Evolutionary conservation across 306 rosid species (phyloP).

Genomic region (Oemleria cerasiformis): DNA sequence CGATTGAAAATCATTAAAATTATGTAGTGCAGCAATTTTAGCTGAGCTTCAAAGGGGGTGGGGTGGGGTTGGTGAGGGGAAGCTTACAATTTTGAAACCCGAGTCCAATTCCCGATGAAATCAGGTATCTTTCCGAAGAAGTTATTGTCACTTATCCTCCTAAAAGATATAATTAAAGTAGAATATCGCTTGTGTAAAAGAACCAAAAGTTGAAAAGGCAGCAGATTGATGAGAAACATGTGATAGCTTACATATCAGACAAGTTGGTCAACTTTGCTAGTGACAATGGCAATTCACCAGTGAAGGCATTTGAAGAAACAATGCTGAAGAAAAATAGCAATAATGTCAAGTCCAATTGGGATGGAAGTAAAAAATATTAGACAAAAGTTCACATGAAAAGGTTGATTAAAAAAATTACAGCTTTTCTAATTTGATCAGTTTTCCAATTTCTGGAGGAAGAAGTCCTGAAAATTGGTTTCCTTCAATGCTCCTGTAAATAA

Average conservation of each 20-base stretch:
- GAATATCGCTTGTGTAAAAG: no score
- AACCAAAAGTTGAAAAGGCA: constrained; percentile 2
- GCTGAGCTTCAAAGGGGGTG: no score
- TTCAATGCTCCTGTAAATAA: constrained; percentile 76
- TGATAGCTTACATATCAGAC: constrained; percentile 68
- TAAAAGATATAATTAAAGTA: constrained; percentile 17
- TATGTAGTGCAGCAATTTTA: constrained; percentile 10
- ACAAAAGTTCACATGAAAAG: not conserved
- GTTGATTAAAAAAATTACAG: constrained; percentile 51
- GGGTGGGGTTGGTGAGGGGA: no score
- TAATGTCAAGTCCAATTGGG: constrained; percentile 24
- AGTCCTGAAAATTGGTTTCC: constrained; percentile 68
- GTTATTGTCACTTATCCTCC: constrained; percentile 82
- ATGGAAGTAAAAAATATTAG: not conserved
- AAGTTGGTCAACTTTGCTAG: constrained; percentile 71
- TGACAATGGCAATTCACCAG: constrained; percentile 63
- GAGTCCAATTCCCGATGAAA: constrained; percentile 63
- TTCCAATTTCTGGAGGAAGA: constrained; percentile 67
- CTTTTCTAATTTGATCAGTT: constrained; percentile 56
- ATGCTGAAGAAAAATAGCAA: constrained; percentile 41
- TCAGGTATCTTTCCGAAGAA: constrained; percentile 79
- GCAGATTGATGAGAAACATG: constrained; percentile 15
- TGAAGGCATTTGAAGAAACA: constrained; percentile 72
- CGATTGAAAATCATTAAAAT: constrained; percentile 4
- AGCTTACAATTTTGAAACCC: constrained; percentile 73